Base-by-base conservation (phyloP, 2,329 filamentous ascomycete genomes). In the Fusarium sp. region DNA sequence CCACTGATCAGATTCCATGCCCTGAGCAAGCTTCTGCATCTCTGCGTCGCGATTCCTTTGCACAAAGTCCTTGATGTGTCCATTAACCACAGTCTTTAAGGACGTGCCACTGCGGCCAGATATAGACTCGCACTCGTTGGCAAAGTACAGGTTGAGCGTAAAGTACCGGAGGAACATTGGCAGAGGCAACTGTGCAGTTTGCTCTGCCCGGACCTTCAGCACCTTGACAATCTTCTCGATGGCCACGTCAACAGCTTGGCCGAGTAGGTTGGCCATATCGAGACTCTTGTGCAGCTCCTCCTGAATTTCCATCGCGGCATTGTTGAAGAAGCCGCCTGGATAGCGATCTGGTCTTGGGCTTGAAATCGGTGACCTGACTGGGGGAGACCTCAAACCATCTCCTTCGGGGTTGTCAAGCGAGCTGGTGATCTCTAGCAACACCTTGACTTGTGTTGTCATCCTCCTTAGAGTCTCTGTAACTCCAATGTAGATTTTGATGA, bases 401-500 rank as follows among this genome's bases (percentile, higher is more conserved):
- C 74, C 82, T 72, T 67, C 74, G 66, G 78, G 78, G 44, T 79
- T 78, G 24, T 87, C 84, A 16, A 93, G 87, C 14, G 90, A 92
- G 80, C 95, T 98, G 1, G 95, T 96, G 22, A 98, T 93, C 81
- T 99, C 96, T 11, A 99, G 87, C n/a, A 99, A 84, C 11, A 98
- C 92, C 81, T 99, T 99, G 64, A 96, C 93, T 80, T 98, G 96
- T 0, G 94, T 95, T 20, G 94, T 94, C 9, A 98, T 85, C 77
- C 96, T 89, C 65, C 96, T 89, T 56, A 99, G 81, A 5, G 94
- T 94, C 84, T 99, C 96, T 5, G 96, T 93, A 10, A 98, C 92
- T 36, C 93, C 91, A 20, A 95, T 92, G 79, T 98, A 99, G 17
- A 97, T 93, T 66, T 91, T 93, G 33, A 91, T 86, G 16, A 98